Base-by-base conservation (phyloP, 1,284 basidiomycete species). In the Leccinum subfulvum region DNA sequence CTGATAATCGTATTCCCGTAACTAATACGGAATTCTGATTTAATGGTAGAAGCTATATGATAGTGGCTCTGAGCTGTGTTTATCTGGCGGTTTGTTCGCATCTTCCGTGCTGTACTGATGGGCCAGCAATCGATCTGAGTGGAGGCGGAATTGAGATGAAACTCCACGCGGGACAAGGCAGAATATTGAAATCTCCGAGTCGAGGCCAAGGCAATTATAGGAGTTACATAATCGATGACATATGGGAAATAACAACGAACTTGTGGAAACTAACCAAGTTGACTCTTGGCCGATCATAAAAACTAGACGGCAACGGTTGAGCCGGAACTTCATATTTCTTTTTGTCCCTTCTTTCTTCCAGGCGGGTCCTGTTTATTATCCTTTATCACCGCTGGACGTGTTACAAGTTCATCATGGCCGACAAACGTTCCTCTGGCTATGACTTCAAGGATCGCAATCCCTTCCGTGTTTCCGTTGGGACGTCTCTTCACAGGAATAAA, bases 401-500 rank as follows among this genome's bases (percentile, higher is more conserved):
- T 63, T 57, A 71, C 62, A 37, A 62, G 33, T 47, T 44, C 30
- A 69, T 56, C 59, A 80, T 81, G 77, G 23, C 73, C 66, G 65
- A 68, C 35, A 82, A 83, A 66, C 85, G 82, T 52, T 84, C 80
- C 39, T 89, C 88, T 44, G 86, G 82, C 63, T 81, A 90, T 68
- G 90, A 92, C 75, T 92, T 91, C 73, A 84, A 84, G 23, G 90
- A 91, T 75, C 81, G 83, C 65, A 81, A 80, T 62, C 78, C 81
- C 57, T 77, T 79, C 47, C 85, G 69, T n/a, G 56, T 57, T 58
- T 60, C 63, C 30, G 65, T 75, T 1, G 60, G 58, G 16, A 67
- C 70, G 69, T 71, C 85, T 69, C 81, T 93, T 51, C 84, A 86
- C 71, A 82, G 92, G 66, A 95, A 94, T 79, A 91, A 88, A 79